phyloP scores from a whole-genome alignment of 441 rosid species.

The Gossypium davidsonii region DNA sequence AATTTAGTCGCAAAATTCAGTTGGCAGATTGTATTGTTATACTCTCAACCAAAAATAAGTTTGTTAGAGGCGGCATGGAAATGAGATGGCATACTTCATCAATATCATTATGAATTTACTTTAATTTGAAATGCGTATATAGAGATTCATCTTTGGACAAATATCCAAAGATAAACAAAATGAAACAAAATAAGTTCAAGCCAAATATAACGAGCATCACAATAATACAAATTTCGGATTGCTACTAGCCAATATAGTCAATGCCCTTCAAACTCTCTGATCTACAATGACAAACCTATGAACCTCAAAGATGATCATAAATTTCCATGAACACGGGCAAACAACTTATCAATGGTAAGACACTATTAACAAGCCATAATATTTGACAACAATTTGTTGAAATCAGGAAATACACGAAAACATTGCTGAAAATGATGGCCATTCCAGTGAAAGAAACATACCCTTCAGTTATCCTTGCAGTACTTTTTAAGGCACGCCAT shows the following conservation, averaged over 20 bases:
- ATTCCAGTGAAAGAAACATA: slow-evolving; percentile 25
- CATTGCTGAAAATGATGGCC: neutral
- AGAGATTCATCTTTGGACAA: neutral
- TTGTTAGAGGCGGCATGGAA: neutral
- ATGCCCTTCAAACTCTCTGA: neutral
- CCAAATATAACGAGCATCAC: neutral
- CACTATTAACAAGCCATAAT: neutral
- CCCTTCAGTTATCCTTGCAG: slow-evolving; percentile 89
- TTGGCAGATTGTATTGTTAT: neutral
- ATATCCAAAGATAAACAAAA: neutral
- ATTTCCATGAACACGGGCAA: neutral
- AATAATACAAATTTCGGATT: neutral
- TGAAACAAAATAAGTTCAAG: neutral
- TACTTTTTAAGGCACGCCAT: slow-evolving; percentile 86
- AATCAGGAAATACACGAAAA: neutral
- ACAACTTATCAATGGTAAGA: neutral
- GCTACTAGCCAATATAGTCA: neutral
- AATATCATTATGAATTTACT: neutral
- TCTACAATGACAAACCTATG: neutral
- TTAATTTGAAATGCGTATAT: neutral
- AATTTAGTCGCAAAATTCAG: neutral
- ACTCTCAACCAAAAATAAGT: neutral
- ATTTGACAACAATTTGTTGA: neutral
- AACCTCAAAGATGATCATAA: neutral
- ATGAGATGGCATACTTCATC: neutral